These are phyloP conservation scores for Myxozyma melibiosi DNA, from an alignment of 805 yeast genomes.

Conservation along the genomic window DNA sequence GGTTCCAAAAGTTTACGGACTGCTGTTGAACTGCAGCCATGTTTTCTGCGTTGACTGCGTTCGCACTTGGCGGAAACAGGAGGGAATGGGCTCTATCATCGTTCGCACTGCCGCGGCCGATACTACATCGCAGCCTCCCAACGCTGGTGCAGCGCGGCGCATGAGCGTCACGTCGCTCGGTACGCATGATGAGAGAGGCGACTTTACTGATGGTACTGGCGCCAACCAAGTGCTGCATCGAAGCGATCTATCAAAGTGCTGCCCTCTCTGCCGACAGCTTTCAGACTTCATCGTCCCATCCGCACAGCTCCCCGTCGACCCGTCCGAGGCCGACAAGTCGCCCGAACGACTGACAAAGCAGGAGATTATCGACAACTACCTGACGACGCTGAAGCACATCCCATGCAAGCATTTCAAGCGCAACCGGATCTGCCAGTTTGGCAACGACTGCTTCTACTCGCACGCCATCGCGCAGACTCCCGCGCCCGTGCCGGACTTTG, in stretches of 20 bases:
- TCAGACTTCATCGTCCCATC: slow-evolving; percentile 29
- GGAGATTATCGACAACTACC: slow-evolving; percentile 16
- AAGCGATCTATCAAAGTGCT: slow-evolving; percentile 16
- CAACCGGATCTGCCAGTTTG: slow-evolving; percentile 13
- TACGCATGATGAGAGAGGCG: no score
- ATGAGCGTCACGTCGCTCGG: no score
- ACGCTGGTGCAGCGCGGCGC: no score
- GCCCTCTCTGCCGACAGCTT: slow-evolving; percentile 26
- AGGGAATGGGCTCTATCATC: background rate
- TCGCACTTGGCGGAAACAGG: slow-evolving; percentile 19
- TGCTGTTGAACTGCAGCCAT: slow-evolving; percentile 21
- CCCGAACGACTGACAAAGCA: slow-evolving; percentile 6
- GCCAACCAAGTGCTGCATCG: background rate
- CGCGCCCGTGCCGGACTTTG: background rate
- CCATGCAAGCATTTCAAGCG: slow-evolving; percentile 25
- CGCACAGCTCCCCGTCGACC: slow-evolving; percentile 6
- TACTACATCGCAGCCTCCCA: no score
- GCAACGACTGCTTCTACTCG: slow-evolving; percentile 27
- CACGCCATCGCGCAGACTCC: slow-evolving; percentile 1
- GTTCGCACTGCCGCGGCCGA: background rate
- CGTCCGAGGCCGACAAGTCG: background rate
- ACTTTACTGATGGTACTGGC: background rate
- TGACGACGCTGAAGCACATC: slow-evolving; percentile 19
- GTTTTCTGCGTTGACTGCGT: slow-evolving; percentile 24
- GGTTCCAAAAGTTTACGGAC: slow-evolving; percentile 20